phyloP scores from a whole-genome alignment of 1,284 basidiomycete genomes.

The Vanrija pseudolonga region DNA sequence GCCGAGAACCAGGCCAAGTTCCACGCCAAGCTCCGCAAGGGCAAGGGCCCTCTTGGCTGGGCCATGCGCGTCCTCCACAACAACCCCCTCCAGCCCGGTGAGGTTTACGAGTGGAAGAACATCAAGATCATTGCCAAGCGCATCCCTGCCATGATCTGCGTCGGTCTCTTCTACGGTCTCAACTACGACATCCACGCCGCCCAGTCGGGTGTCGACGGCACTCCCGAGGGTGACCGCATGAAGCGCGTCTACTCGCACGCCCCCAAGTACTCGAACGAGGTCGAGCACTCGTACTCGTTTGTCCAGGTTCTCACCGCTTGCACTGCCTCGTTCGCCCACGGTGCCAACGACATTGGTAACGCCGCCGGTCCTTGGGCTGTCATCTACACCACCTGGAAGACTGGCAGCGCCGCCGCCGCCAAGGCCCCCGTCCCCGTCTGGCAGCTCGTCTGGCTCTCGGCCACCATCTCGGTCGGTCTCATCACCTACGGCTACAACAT shows the following conservation, averaged over 20 bases:
- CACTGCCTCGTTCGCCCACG: conserved; percentile 53
- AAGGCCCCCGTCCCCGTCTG: conserved; percentile 50
- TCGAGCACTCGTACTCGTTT: conserved; percentile 53
- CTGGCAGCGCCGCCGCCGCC: conserved; percentile 34
- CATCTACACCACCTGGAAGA: conserved; percentile 47
- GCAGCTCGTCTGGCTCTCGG: conserved; percentile 49
- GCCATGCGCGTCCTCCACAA: conserved; percentile 38
- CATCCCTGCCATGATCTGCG: conserved; percentile 29
- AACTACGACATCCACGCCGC: conserved; percentile 47
- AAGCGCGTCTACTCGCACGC: conserved; percentile 22
- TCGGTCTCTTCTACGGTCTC: conserved; percentile 31
- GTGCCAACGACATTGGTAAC: conserved; percentile 49
- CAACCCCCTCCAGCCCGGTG: conserved; percentile 32
- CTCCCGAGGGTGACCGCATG: conserved; percentile 47
- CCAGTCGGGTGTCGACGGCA: conserved; percentile 44
- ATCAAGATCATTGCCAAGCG: conserved; percentile 26
- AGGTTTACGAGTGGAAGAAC: conserved; percentile 36
- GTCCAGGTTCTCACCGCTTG: conserved; percentile 53
- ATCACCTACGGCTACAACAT: conserved; percentile 50
- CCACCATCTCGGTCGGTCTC: conserved; percentile 49
- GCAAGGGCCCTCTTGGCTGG: conserved; percentile 34
- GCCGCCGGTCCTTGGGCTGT: conserved; percentile 52
- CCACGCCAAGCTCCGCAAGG: conserved; percentile 33
- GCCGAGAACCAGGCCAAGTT: conserved; percentile 21
- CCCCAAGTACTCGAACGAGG: conserved; percentile 51